Evolutionary conservation across 2,329 filamentous ascomycete species (phyloP), one percentile per base, ranked within the genome.

Genomic region (Polychaeton citri): DNA sequence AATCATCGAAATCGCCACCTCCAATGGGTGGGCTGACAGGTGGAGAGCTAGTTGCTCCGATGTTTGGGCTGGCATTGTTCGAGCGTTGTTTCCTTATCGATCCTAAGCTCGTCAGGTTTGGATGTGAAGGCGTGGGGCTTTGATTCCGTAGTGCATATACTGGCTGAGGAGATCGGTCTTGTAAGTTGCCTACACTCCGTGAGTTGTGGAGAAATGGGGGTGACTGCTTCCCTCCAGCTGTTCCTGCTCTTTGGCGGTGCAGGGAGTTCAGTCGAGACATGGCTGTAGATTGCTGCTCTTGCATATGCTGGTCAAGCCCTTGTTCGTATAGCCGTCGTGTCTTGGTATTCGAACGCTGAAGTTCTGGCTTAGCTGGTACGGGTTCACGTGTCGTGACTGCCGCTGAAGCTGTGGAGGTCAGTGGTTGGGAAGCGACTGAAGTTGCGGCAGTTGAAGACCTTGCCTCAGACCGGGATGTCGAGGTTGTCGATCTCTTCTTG

Each of bases 391-490:
- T 50, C 38, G 46, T 50, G 38, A 50, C 53, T 41, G 43, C 47
- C 28, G 50, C 37, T 19, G 36, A 48, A 19, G 41, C 41, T 32
- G 60, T 46, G 6, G 59, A 58, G 28, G 48, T 54, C 9, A 56
- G 52, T 4, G 58, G 57, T 43, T 88, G 83, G 0, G 86, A 93
- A n/a, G 78, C 75, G 34, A 92, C 66, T 0, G 88, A 95, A 0
- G 86, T 95, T 3, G 85, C 86, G 5, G 86, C 83, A 1, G 87
- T 94, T 0, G 88, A 95, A 37, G 75, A 78, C 19, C 83, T 77
- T 18, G 74, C 73, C 26, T 77, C 71, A 0, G 75, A 77, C 5
- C 76, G 79, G 4, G 66, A 70, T 0, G 85, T 92, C 0, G 88
- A 95, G 2, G 81, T 65, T 0, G 86, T 94, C 44, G 86, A 85